Base-by-base conservation (phyloP, 345 rosid species). In the Euclidium syriacum region DNA sequence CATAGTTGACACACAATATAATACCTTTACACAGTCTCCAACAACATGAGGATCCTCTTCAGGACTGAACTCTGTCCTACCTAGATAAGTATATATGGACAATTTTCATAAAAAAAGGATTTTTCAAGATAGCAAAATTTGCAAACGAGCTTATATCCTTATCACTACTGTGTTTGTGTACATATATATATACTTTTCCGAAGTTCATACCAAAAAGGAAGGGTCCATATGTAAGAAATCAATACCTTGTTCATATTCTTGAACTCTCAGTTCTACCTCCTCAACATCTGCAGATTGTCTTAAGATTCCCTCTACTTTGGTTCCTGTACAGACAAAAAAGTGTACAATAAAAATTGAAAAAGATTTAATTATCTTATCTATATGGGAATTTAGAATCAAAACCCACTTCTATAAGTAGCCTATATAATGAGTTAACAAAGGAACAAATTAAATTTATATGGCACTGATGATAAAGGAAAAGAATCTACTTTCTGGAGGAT, bases 11-110 rank as follows among this genome's bases (percentile, higher is more conserved):
- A 49, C 24, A 40, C 58, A 60, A 16, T 44, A 60, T 24, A 59
- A 50, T 79, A 92, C 98, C 96, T 92, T 92, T 14, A 92, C 88
- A 77, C 98, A 92, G 80, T 92, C 98, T 73, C 95, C 98, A 80
- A 92, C 74, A 79, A 92, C 94, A 78, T 92, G 98, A 66, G 98
- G 91, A 71, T 92, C 98, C 79, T 92, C 98, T 49, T 85, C 85
- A 66, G 86, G 64, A 73, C 70, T 77, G 76, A 92, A 92, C 63
- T 85, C 97, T 30, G 69, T 85, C 81, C 80, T 87, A 70, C 99
- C 99, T 89, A 75, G 40, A 62, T 65, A 39, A 48, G 32, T 23
- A 41, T 34, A 49, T 17, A 48, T 64, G 27, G 9, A 47, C 58
- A 27, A 10, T 0, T 2, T 16, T 40, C 22, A n/a, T 5, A 7